Base-by-base conservation (phyloP, 2,329 filamentous ascomycete species). In the Rhinocladiella similis region DNA sequence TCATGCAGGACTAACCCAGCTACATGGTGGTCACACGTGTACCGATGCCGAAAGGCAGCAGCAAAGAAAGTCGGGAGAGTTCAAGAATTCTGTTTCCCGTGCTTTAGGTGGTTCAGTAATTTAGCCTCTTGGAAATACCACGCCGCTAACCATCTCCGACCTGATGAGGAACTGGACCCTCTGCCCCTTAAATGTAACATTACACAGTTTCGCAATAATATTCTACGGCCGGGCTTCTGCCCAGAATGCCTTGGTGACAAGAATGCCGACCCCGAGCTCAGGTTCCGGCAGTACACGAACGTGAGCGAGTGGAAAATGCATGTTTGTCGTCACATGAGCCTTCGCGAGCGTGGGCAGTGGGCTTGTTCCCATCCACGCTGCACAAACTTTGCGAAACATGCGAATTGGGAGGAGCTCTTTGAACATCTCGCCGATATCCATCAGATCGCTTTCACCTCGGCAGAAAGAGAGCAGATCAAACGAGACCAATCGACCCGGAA, bases 81-180 rank as follows among this genome's bases (percentile, higher is more conserved):
- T 41, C 36, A 25, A 36, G 38, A 56, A 45, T 47, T 52, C 36
- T 25, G 22, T 25, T 55, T 55, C 35, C 25, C 48, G 29, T 54
- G 42, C 33, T 54, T 47, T 19, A 13, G 18, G 33, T 55, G 46
- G 53, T 43, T 41, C 33, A 22, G 36, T 18, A 47, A 42, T 16
- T 25, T 12, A 3, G 27, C 12, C 16, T 33, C 35, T 4, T 55
- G 46, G 53, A 27, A 48, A 14, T 12, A 38, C 5, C 43, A 54
- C 29, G 33, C 33, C 3, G 7, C 12, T 45, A 4, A n/a, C 3
- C 18, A 45, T 19, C 41, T 45, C 12, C 12, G 5, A 45, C 18
- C 13, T 14, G 3, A 39, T 13, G 25, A 9, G 29, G 27, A 47
- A 19, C 12, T 49, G 16, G 2, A 25, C 7, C 12, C 16, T 19